A percentile compares a stretch with the other conserved stretches of the same genome.
Evolutionary conservation across 495 filamentous ascomycete species (phyloP).

Genomic region (Copromyces sp.): DNA sequence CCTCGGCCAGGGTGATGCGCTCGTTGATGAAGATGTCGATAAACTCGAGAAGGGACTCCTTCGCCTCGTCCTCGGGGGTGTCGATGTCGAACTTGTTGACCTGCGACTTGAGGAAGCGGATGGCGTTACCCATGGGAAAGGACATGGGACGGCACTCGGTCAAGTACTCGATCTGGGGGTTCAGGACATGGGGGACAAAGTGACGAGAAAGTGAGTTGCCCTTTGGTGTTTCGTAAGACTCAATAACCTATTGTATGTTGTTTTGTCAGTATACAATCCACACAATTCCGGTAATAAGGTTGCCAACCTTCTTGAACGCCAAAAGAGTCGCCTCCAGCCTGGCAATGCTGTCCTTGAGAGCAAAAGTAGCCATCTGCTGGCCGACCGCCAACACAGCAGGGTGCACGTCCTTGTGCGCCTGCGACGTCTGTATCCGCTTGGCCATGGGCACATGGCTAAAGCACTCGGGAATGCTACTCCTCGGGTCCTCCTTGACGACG

Average conservation of each 20-base stretch:
- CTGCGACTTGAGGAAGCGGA: constrained; percentile 82
- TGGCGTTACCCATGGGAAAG: constrained; percentile 90
- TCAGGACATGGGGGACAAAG: constrained; percentile 81
- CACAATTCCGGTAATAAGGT: background rate
- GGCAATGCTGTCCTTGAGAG: constrained; percentile 80
- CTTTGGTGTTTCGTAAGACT: constrained; percentile 79
- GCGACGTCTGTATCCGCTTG: constrained; percentile 59
- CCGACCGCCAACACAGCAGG: constrained; percentile 77
- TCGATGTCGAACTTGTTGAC: constrained; percentile 80
- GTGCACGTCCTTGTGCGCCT: constrained; percentile 81
- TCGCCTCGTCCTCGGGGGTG: constrained; percentile 66
- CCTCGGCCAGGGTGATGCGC: constrained; percentile 75
- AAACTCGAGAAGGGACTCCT: constrained; percentile 59
- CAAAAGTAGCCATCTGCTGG: constrained; percentile 82
- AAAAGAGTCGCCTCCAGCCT: constrained; percentile 78
- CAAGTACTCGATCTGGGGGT: constrained; percentile 89
- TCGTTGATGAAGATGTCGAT: constrained; percentile 90
- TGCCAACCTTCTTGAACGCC: constrained; percentile 74
- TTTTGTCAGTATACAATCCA: constrained; percentile 3
- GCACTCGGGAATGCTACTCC: constrained; percentile 50
- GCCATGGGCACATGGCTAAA: constrained; percentile 81
- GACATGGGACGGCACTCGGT: constrained; percentile 86
- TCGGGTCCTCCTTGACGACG: constrained; percentile 36
- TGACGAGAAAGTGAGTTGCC: constrained; percentile 78
- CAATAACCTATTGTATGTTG: constrained; percentile 56